Conservation (phyloP, 2,329 filamentous ascomycete genomes). For the Fusarium sp. region DNA sequence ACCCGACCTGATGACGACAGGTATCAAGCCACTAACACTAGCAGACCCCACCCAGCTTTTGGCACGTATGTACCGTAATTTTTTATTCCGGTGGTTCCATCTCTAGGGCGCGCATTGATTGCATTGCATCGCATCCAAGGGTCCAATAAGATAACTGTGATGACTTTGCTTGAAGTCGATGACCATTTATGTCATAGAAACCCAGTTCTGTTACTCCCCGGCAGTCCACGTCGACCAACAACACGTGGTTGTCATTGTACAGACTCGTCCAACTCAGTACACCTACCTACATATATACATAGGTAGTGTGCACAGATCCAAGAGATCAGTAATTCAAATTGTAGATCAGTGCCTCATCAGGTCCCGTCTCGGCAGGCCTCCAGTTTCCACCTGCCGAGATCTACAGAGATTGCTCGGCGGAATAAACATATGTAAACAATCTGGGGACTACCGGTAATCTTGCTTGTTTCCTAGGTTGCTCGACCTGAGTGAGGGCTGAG, state of each 20-base stretch:
- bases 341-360: conserved; percentile 31
- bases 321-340: conserved; percentile 12
- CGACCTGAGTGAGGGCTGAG: no score
- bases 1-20: conserved; percentile 39
- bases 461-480: neutral
- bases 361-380: conserved; percentile 13
- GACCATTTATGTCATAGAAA: neutral
- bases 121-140: neutral
- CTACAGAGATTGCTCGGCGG: conserved; percentile 16
- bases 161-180: neutral
- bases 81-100: neutral
- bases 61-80: neutral
- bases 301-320: conserved; percentile 13
- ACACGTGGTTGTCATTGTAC: conserved; percentile 16
- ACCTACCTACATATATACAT: neutral
- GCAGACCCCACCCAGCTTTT: conserved; percentile 17
- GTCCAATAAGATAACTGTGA: conserved; percentile 8
- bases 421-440: conserved; percentile 20
- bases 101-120: neutral
- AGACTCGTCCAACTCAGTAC: neutral
- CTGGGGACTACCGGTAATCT: conserved; percentile 5
- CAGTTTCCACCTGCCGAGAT: conserved; percentile 30
- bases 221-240: neutral
- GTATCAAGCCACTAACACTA: conserved; percentile 37
- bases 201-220: neutral